Base-by-base conservation (phyloP, 768 basidiomycete genomes). In the Candolleomyces efflorescens region DNA sequence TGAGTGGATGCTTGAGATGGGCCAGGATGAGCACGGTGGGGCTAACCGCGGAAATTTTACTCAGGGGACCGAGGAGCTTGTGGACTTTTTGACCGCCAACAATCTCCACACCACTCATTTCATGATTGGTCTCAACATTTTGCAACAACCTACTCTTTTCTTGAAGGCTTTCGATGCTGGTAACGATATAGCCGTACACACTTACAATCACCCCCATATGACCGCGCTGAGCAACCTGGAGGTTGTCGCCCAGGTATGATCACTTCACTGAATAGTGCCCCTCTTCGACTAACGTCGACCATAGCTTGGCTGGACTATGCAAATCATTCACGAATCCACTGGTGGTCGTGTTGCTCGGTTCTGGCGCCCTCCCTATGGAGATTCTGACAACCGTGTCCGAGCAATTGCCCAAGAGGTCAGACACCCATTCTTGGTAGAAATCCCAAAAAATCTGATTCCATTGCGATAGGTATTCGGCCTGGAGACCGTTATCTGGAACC, bases 321-420 rank as follows among this genome's bases (percentile, higher is more conserved):
- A 85, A 68, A 71, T 94, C 60, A 88, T 94, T 59, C 82, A 86
- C 62, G 86, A 93, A 68, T 85, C 85, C 0, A 91, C 87, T 4
- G 88, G 89, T 38, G 95, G 95, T 3, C 81, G 82, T 12, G 63
- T 86, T 11, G 78, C 81, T 1, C 73, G 72, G 48, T 94, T 79
- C 77, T 97, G 94, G 94, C 75, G 92, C n/a, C 92, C 92, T 1
- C 92, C 92, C 7, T 93, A 83, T 66, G 92, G 91, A 36, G 90
- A 95, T 68, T 81, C 81, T 46, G 95, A 98, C 67, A 82, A 80
- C 70, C 83, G 95, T 49, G 90, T 96, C 32, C 78, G 83, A 38
- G 86, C 93, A 3, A 91, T 98, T 65, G 95, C 94, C 23, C 77
- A 81, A 67, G 85, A 92, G 67, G 87, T 94, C 51, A 18, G 60